Evolutionary conservation across 352 stramenopile genomes (phyloP).

Genomic region (Phytophthora pinifolia): DNA sequence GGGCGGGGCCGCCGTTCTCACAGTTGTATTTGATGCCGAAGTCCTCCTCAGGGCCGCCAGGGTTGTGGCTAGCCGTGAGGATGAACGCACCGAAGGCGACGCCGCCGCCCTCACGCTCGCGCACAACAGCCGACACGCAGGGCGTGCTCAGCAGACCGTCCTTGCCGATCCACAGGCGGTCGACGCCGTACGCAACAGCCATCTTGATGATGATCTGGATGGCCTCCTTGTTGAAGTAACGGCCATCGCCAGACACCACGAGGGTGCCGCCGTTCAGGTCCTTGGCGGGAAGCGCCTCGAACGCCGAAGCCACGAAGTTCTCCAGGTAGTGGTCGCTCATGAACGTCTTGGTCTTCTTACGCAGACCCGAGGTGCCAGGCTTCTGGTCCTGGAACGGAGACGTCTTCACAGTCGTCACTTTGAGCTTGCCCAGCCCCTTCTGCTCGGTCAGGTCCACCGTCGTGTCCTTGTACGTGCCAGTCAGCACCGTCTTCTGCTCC

Average conservation of each 20-base stretch:
- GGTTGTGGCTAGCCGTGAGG: conserved; percentile 98
- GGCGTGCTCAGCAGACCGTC: conserved; percentile 97
- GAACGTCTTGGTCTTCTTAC: conserved; percentile 99
- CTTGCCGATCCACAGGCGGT: conserved; percentile 95
- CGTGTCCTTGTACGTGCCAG: conserved; percentile 93
- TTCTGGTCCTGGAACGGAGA: conserved; percentile 95
- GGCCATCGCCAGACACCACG: conserved; percentile 95
- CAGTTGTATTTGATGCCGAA: conserved; percentile 99
- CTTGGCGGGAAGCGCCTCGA: conserved; percentile 94
- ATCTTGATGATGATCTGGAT: conserved; percentile 98
- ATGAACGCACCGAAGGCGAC: conserved; percentile 97
- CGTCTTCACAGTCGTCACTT: conserved; percentile 85
- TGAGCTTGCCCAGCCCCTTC: conserved; percentile 91
- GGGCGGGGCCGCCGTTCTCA: conserved; percentile 96
- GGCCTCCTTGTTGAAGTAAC: conserved; percentile 92
- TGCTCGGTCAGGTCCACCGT: conserved; percentile 94
- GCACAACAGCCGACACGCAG: conserved; percentile 96
- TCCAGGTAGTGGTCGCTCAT: conserved; percentile 98
- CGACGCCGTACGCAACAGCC: conserved; percentile 95
- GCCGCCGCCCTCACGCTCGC: conserved; percentile 91
- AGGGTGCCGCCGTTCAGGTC: conserved; percentile 95
- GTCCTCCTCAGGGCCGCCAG: conserved; percentile 97
- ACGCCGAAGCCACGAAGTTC: conserved; percentile 98
- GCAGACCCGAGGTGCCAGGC: conserved; percentile 96
- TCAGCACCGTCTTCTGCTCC: conserved; percentile 95